phyloP scores from a whole-genome alignment of 2,329 filamentous ascomycete genomes.

The Calycina marina region DNA sequence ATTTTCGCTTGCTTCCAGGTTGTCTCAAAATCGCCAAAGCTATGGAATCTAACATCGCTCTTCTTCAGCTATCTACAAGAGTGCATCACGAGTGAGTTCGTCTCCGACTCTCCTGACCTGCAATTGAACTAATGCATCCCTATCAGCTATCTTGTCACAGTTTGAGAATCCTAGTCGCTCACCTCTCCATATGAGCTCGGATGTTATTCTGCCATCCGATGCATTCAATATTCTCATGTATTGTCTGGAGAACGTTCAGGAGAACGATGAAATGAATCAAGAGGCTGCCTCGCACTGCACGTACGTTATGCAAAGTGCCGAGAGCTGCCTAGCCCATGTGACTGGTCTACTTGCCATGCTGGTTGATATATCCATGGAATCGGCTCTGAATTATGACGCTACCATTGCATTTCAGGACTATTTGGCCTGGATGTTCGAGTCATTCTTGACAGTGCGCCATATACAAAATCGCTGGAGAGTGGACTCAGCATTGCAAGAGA shows the following conservation, averaged over 20 bases:
- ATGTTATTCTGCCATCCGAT: constrained; percentile 13
- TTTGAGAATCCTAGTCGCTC: constrained; percentile 12
- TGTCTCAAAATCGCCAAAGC: constrained; percentile 27
- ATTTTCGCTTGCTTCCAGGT: constrained; percentile 33
- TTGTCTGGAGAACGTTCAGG: constrained; percentile 2
- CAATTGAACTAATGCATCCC: too few relatives aligned
- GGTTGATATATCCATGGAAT: constrained; percentile 15
- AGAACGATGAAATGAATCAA: neutral
- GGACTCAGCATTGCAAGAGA: constrained; percentile 6
- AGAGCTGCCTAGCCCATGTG: constrained; percentile 16
- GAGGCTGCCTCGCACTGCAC: constrained; percentile 9
- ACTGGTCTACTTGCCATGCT: constrained; percentile 18
- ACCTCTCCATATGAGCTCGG: too few relatives aligned
- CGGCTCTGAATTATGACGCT: constrained; percentile 14
- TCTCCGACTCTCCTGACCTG: too few relatives aligned
- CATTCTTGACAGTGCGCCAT: constrained; percentile 14
- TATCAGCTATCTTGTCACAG: constrained; percentile 17
- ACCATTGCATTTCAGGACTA: constrained; percentile 21
- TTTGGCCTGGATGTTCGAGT: constrained; percentile 21
- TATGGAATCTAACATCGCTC: constrained; percentile 33
- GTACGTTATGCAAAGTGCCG: constrained; percentile 14
- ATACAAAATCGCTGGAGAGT: constrained; percentile 11
- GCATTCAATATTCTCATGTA: constrained; percentile 7
- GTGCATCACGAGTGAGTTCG: constrained; percentile 17
- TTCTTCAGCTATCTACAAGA: constrained; percentile 35